Evolutionary conservation across 2,329 filamentous ascomycete genomes (phyloP).

Genomic region (Endocalyx cinctus): DNA sequence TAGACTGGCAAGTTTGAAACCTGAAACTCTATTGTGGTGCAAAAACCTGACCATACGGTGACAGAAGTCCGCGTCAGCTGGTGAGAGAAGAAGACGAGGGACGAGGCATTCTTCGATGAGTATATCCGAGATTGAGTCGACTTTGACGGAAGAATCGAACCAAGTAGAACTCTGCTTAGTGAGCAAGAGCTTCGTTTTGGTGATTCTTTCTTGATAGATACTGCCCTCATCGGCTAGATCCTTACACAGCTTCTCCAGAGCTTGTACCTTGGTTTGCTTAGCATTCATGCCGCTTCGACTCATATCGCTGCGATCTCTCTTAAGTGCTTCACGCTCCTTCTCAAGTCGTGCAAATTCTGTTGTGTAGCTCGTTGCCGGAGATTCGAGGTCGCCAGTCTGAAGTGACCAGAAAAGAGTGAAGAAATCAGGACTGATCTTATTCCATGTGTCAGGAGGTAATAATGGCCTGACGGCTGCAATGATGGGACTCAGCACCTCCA

Average conservation of each 20-base stretch:
- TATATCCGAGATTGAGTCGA: conserved; percentile 65
- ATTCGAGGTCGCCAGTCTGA: conserved; percentile 73
- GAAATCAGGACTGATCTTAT: conserved; percentile 71
- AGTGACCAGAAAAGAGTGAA: conserved; percentile 92
- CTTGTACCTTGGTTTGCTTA: conserved; percentile 67
- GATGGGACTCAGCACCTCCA: conserved; percentile 69
- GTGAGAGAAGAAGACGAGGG: conserved; percentile 79
- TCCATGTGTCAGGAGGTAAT: conserved; percentile 60
- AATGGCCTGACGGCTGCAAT: conserved; percentile 62
- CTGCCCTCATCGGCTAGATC: conserved; percentile 70
- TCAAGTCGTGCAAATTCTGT: conserved; percentile 67
- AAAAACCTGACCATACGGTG: conserved; percentile 84
- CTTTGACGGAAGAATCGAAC: conserved; percentile 64
- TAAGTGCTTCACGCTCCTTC: conserved; percentile 61
- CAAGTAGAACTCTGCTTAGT: conserved; percentile 65
- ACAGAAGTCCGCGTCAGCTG: conserved; percentile 82
- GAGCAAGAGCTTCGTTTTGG: conserved; percentile 63
- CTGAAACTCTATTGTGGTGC: conserved; percentile 76
- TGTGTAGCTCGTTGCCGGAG: conserved; percentile 73
- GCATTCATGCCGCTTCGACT: conserved; percentile 60
- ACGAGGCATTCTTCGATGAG: conserved; percentile 88
- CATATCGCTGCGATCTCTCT: conserved; percentile 68
- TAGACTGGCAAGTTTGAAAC: conserved; percentile 80
- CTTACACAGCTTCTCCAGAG: conserved; percentile 63
- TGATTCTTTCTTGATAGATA: conserved; percentile 62